These are phyloP conservation scores for Linum tenue DNA, from an alignment of 345 rosid species.

Conservation along the genomic window DNA sequence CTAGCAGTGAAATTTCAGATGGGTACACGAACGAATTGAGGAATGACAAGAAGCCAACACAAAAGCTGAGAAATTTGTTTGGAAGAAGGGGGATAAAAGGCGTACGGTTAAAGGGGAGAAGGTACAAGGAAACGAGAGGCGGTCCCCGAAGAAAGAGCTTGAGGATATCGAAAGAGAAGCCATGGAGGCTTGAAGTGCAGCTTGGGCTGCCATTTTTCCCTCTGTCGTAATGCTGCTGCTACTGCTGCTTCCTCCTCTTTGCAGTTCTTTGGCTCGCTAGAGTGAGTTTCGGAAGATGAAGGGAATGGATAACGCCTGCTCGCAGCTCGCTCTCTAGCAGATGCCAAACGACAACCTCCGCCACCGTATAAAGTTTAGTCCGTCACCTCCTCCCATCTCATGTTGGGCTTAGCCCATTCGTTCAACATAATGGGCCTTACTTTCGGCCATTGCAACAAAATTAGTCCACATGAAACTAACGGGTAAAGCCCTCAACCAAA, in stretches of 20 bases:
- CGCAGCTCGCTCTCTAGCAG: not conserved
- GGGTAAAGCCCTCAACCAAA: no score
- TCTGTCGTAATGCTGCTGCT: not conserved
- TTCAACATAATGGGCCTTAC: no score
- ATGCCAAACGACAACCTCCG: slow-evolving; percentile 10
- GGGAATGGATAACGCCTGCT: slow-evolving; percentile 15
- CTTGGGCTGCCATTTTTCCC: slow-evolving; percentile 50
- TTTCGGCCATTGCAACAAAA: no score
- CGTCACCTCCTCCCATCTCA: no score
- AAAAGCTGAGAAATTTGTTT: not conserved
- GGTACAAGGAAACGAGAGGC: slow-evolving; percentile 36
- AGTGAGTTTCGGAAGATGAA: slow-evolving; percentile 13
- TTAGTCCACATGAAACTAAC: no score
- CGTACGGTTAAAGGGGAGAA: slow-evolving; percentile 34
- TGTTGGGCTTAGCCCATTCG: no score
- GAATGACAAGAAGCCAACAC: not conserved
- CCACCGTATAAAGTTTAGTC: not conserved
- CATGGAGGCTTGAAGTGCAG: slow-evolving; percentile 73
- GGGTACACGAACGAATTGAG: not conserved
- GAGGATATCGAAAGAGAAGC: slow-evolving; percentile 50
- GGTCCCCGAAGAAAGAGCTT: slow-evolving; percentile 60
- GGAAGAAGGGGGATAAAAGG: not conserved
- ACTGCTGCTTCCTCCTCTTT: not conserved
- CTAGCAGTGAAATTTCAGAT: not conserved
- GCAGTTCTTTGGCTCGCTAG: not conserved